phyloP scores from a whole-genome alignment of 805 yeast species.

The Yarrowia deformans region DNA sequence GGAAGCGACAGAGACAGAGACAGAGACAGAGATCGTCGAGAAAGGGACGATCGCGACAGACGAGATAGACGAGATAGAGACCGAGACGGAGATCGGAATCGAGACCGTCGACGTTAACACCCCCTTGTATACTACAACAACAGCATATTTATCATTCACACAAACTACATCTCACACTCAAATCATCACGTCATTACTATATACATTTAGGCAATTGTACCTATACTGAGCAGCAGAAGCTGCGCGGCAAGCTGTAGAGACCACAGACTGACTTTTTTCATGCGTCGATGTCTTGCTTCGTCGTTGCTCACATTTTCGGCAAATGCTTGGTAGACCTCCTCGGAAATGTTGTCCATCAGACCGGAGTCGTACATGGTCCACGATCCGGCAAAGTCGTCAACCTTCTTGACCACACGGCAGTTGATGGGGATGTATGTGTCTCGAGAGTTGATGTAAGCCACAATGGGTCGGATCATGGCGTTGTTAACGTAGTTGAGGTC shows the following conservation, averaged over 20 bases:
- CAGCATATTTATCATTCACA: slow-evolving; percentile 6
- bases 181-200: slow-evolving; percentile 38
- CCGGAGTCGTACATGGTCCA: slow-evolving; percentile 95
- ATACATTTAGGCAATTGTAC: slow-evolving; percentile 62
- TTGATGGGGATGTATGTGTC: slow-evolving; percentile 88
- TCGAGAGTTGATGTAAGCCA: slow-evolving; percentile 89
- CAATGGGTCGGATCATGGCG: slow-evolving; percentile 92
- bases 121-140: slow-evolving; percentile 3
- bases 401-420: slow-evolving; percentile 78
- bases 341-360: slow-evolving; percentile 88
- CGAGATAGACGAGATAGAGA: slow-evolving; percentile 7
- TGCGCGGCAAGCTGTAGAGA: slow-evolving; percentile 84
- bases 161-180: not conserved
- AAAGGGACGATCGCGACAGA: not conserved
- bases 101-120: not conserved
- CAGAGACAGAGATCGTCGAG: not conserved
- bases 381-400: slow-evolving; percentile 89
- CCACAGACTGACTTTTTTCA: slow-evolving; percentile 92
- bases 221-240: slow-evolving; percentile 79
- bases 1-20: slow-evolving; percentile 2
- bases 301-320: slow-evolving; percentile 90
- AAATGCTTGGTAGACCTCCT: slow-evolving; percentile 89
- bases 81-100: slow-evolving; percentile 3
- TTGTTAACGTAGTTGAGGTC: slow-evolving; percentile 90
- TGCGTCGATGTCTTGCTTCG: slow-evolving; percentile 70